Conservation (phyloP, 805 yeast genomes). For the Saturnispora kantuleensis region DNA sequence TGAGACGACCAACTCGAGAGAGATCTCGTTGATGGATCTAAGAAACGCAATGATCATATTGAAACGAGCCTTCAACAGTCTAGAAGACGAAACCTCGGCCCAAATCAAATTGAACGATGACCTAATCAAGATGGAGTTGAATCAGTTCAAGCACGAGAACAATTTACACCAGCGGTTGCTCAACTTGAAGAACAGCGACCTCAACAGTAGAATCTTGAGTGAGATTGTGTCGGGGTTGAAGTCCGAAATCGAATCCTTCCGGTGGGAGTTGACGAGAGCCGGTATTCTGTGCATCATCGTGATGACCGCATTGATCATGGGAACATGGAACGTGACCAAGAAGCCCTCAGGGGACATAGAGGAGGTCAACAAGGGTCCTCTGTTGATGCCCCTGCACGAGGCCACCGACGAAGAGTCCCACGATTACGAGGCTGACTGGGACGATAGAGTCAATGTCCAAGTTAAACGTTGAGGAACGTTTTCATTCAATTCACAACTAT, state of each 20-base stretch:
- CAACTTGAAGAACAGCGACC: slow-evolving; percentile 65
- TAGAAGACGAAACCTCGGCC: slow-evolving; percentile 66
- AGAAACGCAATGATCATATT: slow-evolving; percentile 57
- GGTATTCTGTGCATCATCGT: slow-evolving; percentile 71
- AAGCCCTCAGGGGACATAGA: slow-evolving; percentile 22
- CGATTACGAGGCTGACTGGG: slow-evolving; percentile 48
- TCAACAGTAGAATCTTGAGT: slow-evolving; percentile 75
- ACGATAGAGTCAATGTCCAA: slow-evolving; percentile 25
- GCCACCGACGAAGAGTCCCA: slow-evolving; percentile 44
- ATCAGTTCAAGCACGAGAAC: slow-evolving; percentile 80
- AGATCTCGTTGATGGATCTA: slow-evolving; percentile 55
- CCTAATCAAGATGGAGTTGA: slow-evolving; percentile 63
- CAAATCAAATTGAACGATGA: slow-evolving; percentile 55
- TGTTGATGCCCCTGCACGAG: slow-evolving; percentile 34
- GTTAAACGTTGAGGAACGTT: slow-evolving; percentile 26
- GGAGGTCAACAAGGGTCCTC: slow-evolving; percentile 19
- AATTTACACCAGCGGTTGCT: slow-evolving; percentile 62
- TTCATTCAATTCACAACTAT: not conserved
- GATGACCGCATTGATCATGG: slow-evolving; percentile 52
- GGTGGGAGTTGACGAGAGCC: slow-evolving; percentile 90
- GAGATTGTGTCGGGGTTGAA: slow-evolving; percentile 73
- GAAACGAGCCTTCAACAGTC: slow-evolving; percentile 60
- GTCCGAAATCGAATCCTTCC: slow-evolving; percentile 75
- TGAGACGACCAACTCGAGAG: slow-evolving; percentile 67
- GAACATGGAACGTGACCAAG: slow-evolving; percentile 37